Base-by-base conservation (phyloP, 192 early-diverging fungal species). In the Coemansia reversa region DNA sequence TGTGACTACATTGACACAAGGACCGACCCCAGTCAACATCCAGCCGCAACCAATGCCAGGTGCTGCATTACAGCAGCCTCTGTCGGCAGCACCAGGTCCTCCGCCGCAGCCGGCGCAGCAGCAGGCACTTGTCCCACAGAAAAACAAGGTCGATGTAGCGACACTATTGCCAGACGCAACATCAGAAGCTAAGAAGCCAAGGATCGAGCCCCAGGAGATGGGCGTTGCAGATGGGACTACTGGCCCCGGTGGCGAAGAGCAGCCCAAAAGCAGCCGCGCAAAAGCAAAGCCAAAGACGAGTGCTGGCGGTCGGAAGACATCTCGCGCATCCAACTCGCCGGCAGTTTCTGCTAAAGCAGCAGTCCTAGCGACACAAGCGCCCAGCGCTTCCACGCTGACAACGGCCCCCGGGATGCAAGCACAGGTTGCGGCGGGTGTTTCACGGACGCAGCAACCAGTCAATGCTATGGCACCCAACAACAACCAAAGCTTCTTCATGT, bases 291-390 rank as follows among this genome's bases (percentile, higher is more conserved):
- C 54, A n/a, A 80, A 75, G 54, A 45, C 42, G 1, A 16, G 47
- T 20, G 51, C 55, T 9, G 53, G 57, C 27, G 58, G 60, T 0
- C 61, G 65, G 9, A 80, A 75, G 55, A 48, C 62, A 11, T 35
- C 69, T 1, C 56, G 66, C 1, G 58, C 69, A 11, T 68, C 72
- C n/a, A 69, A 74, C 30, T 80, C 77, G 9, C 77, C 77, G 3
- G 77, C 77, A 47, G 52, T 65, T 2, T 28, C 73, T 18, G 60
- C 73, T 3, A 62, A 66, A 45, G 28, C 66, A 5, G 58, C 55
- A 18, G 67, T 63, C 3, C 20, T 62, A 5, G 47, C 51, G 18
- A 48, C 67, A 19, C 51, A 29, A 35, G 14, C 32, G 12, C 55
- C 58, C 18, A 27, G 42, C n/a, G 24, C n/a, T 16, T 30, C 54